These are phyloP conservation scores for Alternaria consortialis DNA, from an alignment of 2,329 filamentous ascomycete genomes.

Conservation along the genomic window DNA sequence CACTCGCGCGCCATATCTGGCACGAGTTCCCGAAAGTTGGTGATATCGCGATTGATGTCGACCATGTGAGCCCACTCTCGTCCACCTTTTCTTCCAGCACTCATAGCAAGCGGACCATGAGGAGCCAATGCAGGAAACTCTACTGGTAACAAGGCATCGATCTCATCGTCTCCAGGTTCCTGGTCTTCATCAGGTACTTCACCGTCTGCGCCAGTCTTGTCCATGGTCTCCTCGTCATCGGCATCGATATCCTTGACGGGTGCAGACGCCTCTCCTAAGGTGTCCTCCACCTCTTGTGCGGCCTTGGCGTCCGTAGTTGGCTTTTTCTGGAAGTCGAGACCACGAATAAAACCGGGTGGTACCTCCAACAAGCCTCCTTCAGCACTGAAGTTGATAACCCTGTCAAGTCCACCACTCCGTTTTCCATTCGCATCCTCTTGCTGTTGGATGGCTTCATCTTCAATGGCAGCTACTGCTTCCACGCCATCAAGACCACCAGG, in stretches of 20 bases:
- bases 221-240: constrained; percentile 36
- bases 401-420: constrained; percentile 69
- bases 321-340: constrained; percentile 75
- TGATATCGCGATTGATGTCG: constrained; percentile 88
- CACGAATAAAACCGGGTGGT: constrained; percentile 82
- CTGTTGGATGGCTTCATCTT: constrained; percentile 73
- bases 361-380: constrained; percentile 82
- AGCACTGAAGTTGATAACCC: constrained; percentile 82
- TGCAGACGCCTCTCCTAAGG: constrained; percentile 62
- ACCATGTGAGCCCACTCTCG: constrained; percentile 99
- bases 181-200: constrained; percentile 54
- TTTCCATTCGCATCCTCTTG: constrained; percentile 55
- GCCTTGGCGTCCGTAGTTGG: constrained; percentile 66
- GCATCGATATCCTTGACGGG: constrained; percentile 31
- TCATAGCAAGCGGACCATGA: constrained; percentile 76
- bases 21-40: constrained; percentile 93
- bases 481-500: constrained; percentile 89
- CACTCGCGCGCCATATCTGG: constrained; percentile 96
- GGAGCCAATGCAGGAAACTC: constrained; percentile 94
- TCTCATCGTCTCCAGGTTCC: constrained; percentile 64
- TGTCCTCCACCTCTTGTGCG: constrained; percentile 74
- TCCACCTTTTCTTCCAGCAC: constrained; percentile 75
- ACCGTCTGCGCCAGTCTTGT: constrained; percentile 35
- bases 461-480: constrained; percentile 82
- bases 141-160: constrained; percentile 87